Conservation (phyloP, 805 yeast genomes). For the Debaryomyces castellii region DNA sequence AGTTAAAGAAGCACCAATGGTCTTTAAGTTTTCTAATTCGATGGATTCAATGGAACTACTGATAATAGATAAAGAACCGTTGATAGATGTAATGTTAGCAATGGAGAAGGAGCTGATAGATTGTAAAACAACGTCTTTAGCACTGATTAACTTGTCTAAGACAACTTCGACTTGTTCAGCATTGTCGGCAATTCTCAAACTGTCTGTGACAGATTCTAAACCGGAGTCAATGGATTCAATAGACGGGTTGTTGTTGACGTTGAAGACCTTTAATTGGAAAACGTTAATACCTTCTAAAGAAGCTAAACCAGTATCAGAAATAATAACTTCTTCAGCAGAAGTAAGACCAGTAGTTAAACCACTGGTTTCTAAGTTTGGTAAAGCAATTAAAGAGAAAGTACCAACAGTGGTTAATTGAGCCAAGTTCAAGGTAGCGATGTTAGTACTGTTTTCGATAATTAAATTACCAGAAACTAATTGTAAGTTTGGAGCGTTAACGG, state of each 20-base stretch:
- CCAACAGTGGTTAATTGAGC: slow-evolving; percentile 84
- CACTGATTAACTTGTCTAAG: slow-evolving; percentile 74
- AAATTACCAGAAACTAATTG: slow-evolving; percentile 73
- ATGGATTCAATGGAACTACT: slow-evolving; percentile 64
- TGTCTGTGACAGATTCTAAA: slow-evolving; percentile 69
- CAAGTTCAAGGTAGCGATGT: slow-evolving; percentile 65
- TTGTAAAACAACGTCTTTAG: slow-evolving; percentile 85
- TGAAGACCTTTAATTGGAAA: slow-evolving; percentile 47
- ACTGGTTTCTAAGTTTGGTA: slow-evolving; percentile 76
- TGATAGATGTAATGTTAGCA: slow-evolving; percentile 65
- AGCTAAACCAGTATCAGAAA: slow-evolving; percentile 73
- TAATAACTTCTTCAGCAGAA: slow-evolving; percentile 65
- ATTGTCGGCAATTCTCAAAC: slow-evolving; percentile 81
- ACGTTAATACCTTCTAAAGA: slow-evolving; percentile 66
- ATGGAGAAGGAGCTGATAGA: slow-evolving; percentile 73
- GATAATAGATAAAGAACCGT: slow-evolving; percentile 80
- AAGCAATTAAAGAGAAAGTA: slow-evolving; percentile 72
- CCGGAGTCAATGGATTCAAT: slow-evolving; percentile 71
- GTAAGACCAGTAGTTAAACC: slow-evolving; percentile 70
- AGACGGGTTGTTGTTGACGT: slow-evolving; percentile 89
- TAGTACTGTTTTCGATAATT: slow-evolving; percentile 59
- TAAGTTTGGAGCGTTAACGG: slow-evolving; percentile 78
- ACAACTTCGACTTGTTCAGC: slow-evolving; percentile 70
- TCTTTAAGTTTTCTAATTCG: slow-evolving; percentile 52
- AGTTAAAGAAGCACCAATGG: slow-evolving; percentile 80